Conservation (phyloP, 2,329 filamentous ascomycete species). For the Exserohilum turcica region DNA sequence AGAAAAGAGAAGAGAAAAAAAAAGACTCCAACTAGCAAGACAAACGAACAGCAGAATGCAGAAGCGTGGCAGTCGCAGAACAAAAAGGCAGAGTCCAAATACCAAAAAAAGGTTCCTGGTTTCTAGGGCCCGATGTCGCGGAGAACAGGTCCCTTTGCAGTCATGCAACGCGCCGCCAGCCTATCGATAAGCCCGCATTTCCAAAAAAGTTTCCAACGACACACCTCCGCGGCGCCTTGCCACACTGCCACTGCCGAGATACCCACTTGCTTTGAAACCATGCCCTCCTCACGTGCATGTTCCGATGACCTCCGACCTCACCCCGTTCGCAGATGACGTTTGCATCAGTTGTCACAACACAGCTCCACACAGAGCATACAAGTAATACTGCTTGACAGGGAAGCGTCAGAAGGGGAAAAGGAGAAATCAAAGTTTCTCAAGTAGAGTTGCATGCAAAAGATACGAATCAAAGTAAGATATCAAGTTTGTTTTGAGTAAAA, state of each 20-base stretch:
- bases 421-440: too few species aligned
- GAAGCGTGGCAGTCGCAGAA: neutral
- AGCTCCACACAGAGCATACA: too few species aligned
- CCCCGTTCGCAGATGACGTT: too few species aligned
- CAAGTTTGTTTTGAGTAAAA: neutral
- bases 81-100: constrained; percentile 10
- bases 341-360: too few species aligned
- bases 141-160: constrained; percentile 27
- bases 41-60: neutral
- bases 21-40: neutral
- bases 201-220: constrained; percentile 15
- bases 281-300: constrained; percentile 27
- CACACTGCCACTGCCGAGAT: constrained; percentile 21
- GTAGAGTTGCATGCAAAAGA: neutral
- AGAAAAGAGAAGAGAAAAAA: neutral
- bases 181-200: constrained; percentile 42
- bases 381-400: too few species aligned
- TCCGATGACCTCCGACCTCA: constrained; percentile 3
- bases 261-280: constrained; percentile 6
- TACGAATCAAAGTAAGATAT: neutral
- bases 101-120: constrained; percentile 9
- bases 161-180: constrained; percentile 23
- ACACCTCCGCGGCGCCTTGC: constrained; percentile 30
- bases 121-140: constrained; percentile 23
- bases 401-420: neutral